These are phyloP conservation scores for Lepidium aucheri DNA, from an alignment of 345 rosid genomes.

Conservation along the genomic window DNA sequence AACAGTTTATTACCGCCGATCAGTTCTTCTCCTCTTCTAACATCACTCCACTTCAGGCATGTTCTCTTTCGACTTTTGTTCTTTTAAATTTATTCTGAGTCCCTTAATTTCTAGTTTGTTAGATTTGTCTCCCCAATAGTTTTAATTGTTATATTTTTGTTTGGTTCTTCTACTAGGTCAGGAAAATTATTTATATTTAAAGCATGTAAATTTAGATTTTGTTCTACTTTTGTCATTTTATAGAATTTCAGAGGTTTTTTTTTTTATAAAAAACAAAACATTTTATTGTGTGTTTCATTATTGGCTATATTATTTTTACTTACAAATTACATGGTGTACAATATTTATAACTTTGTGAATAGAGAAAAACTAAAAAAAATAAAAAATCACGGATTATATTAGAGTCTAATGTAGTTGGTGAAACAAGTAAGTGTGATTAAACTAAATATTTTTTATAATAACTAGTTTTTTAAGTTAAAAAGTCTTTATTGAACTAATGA, in stretches of 20 bases:
- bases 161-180: background rate
- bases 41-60: conserved; percentile 78
- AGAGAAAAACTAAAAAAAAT: too few species aligned
- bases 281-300: too few species aligned
- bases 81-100: background rate
- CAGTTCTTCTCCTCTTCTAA: conserved; percentile 51
- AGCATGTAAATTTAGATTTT: too few species aligned
- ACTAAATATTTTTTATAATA: background rate
- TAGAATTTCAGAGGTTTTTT: background rate
- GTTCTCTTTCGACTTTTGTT: background rate
- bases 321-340: too few species aligned
- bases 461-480: background rate
- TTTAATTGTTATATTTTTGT: background rate
- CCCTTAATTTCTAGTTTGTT: background rate
- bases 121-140: background rate
- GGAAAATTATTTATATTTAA: background rate
- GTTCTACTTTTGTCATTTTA: background rate
- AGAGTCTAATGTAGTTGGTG: background rate
- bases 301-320: too few species aligned
- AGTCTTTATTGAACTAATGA: background rate
- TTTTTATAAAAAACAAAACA: too few species aligned
- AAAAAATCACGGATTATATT: background rate
- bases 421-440: background rate
- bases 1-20: conserved; percentile 48
- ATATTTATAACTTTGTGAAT: too few species aligned